Percentiles rank a stretch among this genome's conserved stretches.
These are phyloP conservation scores for Penicillium sp. DNA, from an alignment of 2,329 filamentous ascomycete species.

Conservation along the genomic window DNA sequence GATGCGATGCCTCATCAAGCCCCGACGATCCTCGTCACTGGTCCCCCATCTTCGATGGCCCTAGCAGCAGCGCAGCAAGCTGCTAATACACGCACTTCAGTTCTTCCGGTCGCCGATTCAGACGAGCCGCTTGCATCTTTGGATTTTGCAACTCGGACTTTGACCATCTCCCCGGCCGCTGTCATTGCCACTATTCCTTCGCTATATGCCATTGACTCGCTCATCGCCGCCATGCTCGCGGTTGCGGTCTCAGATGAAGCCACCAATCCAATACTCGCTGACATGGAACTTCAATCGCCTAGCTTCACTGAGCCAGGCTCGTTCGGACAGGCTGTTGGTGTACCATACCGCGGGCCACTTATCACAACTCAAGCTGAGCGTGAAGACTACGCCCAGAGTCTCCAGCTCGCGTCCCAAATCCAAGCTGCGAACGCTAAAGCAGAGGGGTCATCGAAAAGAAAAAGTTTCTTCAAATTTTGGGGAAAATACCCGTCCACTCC, in stretches of 20 bases:
- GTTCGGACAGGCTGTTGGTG: constrained; percentile 16
- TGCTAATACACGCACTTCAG: constrained; percentile 44
- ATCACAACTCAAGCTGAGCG: constrained; percentile 48
- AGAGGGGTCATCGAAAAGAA: constrained; percentile 14
- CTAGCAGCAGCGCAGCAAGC: constrained; percentile 39
- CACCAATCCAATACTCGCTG: constrained; percentile 44
- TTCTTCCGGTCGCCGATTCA: constrained; percentile 44
- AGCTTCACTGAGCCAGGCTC: constrained; percentile 18
- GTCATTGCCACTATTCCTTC: constrained; percentile 50
- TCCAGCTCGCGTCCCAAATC: constrained; percentile 41
- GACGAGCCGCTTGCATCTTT: constrained; percentile 48
- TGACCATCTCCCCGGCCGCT: constrained; percentile 46
- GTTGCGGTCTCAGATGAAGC: constrained; percentile 50
- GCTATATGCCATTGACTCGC: constrained; percentile 53
- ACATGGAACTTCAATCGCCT: constrained; percentile 38
- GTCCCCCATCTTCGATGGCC: constrained; percentile 41
- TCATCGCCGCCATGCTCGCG: constrained; percentile 51
- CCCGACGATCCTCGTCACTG: constrained; percentile 45
- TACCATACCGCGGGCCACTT: constrained; percentile 34
- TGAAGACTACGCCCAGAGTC: constrained; percentile 46
- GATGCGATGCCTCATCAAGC: constrained; percentile 31
- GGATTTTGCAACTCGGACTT: constrained; percentile 47
- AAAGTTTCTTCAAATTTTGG: constrained; percentile 27
- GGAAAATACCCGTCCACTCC: constrained; percentile 4
- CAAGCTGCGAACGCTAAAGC: constrained; percentile 30